A percentile compares a stretch with the other conserved stretches of the same genome.
These are phyloP conservation scores for Dryas octopetala DNA, from an alignment of 306 rosid species.

Conservation along the genomic window DNA sequence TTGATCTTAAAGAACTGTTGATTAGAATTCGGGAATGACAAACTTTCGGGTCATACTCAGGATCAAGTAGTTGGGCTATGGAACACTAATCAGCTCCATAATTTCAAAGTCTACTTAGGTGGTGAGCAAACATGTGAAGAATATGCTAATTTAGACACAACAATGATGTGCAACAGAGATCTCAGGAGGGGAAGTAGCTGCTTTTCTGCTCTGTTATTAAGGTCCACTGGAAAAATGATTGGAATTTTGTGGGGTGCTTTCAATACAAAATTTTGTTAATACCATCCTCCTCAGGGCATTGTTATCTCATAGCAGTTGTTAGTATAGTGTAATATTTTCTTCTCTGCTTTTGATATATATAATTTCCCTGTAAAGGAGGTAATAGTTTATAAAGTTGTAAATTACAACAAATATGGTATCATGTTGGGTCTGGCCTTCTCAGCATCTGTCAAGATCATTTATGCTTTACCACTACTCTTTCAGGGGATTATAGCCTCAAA, in stretches of 20 bases:
- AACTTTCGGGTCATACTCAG: slow-evolving; percentile 12
- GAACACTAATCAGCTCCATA: slow-evolving; percentile 15
- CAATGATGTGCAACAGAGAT: neutral
- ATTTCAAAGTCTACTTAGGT: neutral
- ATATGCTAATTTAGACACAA: slow-evolving; percentile 1
- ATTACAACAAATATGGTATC: neutral
- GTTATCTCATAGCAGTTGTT: neutral
- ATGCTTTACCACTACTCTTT: slow-evolving; percentile 7
- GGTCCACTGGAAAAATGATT: neutral
- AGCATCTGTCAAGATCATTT: neutral
- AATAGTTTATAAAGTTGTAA: slow-evolving; percentile 2
- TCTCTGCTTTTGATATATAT: slow-evolving; percentile 1
- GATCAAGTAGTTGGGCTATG: slow-evolving; percentile 6
- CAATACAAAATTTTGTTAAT: neutral
- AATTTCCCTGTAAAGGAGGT: neutral
- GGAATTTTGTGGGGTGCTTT: neutral
- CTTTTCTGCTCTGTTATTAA: neutral
- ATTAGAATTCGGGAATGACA: slow-evolving; percentile 10
- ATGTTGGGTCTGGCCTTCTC: neutral
- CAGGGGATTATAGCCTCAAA: neutral
- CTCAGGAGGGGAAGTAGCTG: neutral
- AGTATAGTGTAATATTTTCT: neutral
- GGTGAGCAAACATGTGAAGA: neutral
- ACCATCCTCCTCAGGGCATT: neutral
- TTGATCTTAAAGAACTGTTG: slow-evolving; percentile 9